phyloP scores from a whole-genome alignment of 306 rosid species.

The Gynostemma pentaphyllum region DNA sequence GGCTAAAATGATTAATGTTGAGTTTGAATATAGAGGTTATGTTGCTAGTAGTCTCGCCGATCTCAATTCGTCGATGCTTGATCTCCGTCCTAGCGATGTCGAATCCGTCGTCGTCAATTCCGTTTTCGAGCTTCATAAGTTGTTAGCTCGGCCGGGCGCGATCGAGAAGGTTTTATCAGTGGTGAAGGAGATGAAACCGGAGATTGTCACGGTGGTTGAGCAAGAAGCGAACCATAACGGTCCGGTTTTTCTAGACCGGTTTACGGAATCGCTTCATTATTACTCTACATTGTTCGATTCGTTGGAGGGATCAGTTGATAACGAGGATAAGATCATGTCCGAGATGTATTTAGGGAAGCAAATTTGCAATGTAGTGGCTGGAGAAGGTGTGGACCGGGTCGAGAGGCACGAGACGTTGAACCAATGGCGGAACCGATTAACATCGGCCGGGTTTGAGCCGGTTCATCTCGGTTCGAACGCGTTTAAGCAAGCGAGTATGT shows the following conservation, averaged over 20 bases:
- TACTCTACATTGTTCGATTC: slow-evolving; percentile 84
- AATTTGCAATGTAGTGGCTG: slow-evolving; percentile 79
- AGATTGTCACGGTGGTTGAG: too few species aligned
- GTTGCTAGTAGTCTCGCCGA: slow-evolving; percentile 79
- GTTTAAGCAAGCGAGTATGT: slow-evolving; percentile 82
- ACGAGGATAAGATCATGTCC: slow-evolving; percentile 57
- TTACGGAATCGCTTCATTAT: too few species aligned
- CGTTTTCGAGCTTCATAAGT: slow-evolving; percentile 68
- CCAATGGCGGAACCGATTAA: slow-evolving; percentile 66
- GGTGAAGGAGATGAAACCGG: slow-evolving; percentile 54
- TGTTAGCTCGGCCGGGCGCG: slow-evolving; percentile 71
- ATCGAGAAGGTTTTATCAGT: slow-evolving; percentile 64
- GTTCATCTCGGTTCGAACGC: slow-evolving; percentile 85
- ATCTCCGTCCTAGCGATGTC: slow-evolving; percentile 44
- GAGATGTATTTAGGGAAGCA: slow-evolving; percentile 85
- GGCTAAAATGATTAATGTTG: slow-evolving; percentile 58
- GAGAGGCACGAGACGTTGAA: slow-evolving; percentile 69
- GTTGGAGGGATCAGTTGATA: slow-evolving; percentile 54
- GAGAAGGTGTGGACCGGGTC: slow-evolving; percentile 76
- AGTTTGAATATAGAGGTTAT: slow-evolving; percentile 74
- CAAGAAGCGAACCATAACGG: too few species aligned
- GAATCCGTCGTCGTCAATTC: slow-evolving; percentile 89
- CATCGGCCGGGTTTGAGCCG: slow-evolving; percentile 46
- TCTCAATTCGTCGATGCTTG: slow-evolving; percentile 83
- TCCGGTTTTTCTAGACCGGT: too few species aligned